Base-by-base conservation (phyloP, 106 monocot genomes). In the Acorus calamus region DNA sequence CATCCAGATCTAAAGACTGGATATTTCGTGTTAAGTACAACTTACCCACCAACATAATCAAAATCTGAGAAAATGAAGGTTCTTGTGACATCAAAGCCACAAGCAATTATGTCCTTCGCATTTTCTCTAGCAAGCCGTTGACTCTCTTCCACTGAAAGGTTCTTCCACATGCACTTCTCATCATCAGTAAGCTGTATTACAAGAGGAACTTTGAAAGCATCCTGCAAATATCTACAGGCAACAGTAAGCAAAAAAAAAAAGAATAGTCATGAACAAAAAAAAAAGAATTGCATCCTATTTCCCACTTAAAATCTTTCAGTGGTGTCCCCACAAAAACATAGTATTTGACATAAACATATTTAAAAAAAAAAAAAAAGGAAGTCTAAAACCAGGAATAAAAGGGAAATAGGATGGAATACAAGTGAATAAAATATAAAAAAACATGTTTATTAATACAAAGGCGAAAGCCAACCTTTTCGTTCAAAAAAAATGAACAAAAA, bases 11-110 rank as follows among this genome's bases (percentile, higher is more conserved):
- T 28, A 28, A 28, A 28, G 28, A 28, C 28, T 28, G 28, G 28
- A 28, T 28, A 28, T 28, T 28, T 28, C 28, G 28, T 28, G 28
- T 44, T 2, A 56, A 6, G 13, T 7, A 59, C 9, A 63, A 78
- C 83, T 87, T 79, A 96, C 96, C 90, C 90, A 69, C 87, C 89
- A 76, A 98, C 85, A 73, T 78, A 98, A 85, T 77, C 71, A 72
- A 98, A 98, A 79, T 98, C 91, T 6, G 96, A 80, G 74, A 91
- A 98, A 67, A 98, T 92, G 54, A 98, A 98, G 51, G 96, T 98
- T 60, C 78, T 87, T 56, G 76, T 69, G 52, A 98, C 74, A 71
- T 98, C 96, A 81, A 91, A 98, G 56, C 96, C 96, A 83, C 96
- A 98, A 4, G 96, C 96, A 79, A 98, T 98, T 11, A 98, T 88